Base-by-base conservation (phyloP, 2,329 filamentous ascomycete species). In the Exserohilum rostratum region DNA sequence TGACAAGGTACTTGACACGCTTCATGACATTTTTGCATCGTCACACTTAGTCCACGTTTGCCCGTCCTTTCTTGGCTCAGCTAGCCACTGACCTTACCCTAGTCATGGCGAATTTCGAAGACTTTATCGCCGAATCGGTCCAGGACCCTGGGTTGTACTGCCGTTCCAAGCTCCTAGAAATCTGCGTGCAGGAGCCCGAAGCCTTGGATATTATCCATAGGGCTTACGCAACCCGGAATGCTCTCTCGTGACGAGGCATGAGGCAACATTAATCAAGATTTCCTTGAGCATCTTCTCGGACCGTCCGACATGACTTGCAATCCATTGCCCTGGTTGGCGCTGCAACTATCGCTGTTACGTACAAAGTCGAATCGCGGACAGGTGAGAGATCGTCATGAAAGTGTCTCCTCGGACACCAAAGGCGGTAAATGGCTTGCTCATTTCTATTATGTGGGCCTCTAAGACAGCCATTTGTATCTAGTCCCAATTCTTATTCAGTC, bases 201-300 rank as follows among this genome's bases (percentile, higher is more conserved):
- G 49, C 37, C 33, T 31, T 52, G 40, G 13, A 62, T 61, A 62
- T 70, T 69, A 70, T 53, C 65, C 66, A 62, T 61, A 68, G 64
- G 61, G 65, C 46, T 15, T 37, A 47, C 34, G 35, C 52, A 55
- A 50, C 39, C 43, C 38, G 46, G 27, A 12, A 15, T 34, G 30
- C 30, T 31, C 15, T 25, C 15, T 11, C 29, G 29, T 15, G 18
- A 12, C 11, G 33, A 22, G 13, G 12, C 4, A 25, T 7, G 7
- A 33, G 12, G 5, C 9, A 27, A 7, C 6, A 29, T 44, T 31
- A 20, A 34, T 25, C 40, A 40, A 52, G 50, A 30, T 38, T 48
- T 33, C 15, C 18, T 22, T 15, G n/a, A 43, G 11, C 39, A 10
- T 6, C 11, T 33, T n/a, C 20, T 33, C 35, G 18, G 25, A 46